phyloP scores from a whole-genome alignment of 306 rosid species.

The Potentilla sterilis region DNA sequence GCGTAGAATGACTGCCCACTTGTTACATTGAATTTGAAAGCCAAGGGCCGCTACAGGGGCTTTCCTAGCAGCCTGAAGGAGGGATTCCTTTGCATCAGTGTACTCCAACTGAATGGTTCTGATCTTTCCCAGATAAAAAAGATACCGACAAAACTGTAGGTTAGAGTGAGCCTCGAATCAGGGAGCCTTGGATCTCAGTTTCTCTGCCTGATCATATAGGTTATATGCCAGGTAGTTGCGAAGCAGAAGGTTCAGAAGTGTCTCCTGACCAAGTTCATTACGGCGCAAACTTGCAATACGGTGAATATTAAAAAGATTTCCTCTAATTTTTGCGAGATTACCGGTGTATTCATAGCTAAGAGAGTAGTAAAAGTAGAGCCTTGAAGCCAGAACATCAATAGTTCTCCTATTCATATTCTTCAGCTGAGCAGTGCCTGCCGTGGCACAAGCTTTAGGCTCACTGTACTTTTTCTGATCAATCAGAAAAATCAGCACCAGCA shows the following conservation, averaged over 20 bases:
- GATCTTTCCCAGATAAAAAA: conserved; percentile 91
- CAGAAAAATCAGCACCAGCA: conserved; percentile 78
- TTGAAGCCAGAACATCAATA: conserved; percentile 84
- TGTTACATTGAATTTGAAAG: conserved; percentile 92
- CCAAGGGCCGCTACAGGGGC: conserved; percentile 96
- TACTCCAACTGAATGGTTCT: conserved; percentile 96
- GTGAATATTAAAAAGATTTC: conserved; percentile 84
- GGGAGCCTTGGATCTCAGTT: conserved; percentile 97
- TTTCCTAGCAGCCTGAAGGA: conserved; percentile 94
- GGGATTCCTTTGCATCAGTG: conserved; percentile 96
- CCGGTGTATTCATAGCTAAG: conserved; percentile 86
- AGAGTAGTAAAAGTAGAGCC: conserved; percentile 85
- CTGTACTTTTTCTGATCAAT: conserved; percentile 85
- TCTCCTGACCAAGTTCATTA: conserved; percentile 99
- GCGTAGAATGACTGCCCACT: conserved; percentile 98
- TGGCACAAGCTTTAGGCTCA: conserved; percentile 91
- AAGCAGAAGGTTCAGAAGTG: conserved; percentile 87
- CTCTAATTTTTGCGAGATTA: conserved; percentile 88
- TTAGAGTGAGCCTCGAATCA: conserved; percentile 98
- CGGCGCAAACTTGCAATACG: conserved; percentile 89
- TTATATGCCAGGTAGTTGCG: conserved; percentile 96
- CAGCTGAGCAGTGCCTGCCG: conserved; percentile 74
- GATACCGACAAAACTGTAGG: conserved; percentile 98
- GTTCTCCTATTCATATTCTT: conserved; percentile 89
- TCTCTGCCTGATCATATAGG: conserved; percentile 91